Conservation (phyloP, 148 eudicot genomes). For the Spergularia marina region DNA sequence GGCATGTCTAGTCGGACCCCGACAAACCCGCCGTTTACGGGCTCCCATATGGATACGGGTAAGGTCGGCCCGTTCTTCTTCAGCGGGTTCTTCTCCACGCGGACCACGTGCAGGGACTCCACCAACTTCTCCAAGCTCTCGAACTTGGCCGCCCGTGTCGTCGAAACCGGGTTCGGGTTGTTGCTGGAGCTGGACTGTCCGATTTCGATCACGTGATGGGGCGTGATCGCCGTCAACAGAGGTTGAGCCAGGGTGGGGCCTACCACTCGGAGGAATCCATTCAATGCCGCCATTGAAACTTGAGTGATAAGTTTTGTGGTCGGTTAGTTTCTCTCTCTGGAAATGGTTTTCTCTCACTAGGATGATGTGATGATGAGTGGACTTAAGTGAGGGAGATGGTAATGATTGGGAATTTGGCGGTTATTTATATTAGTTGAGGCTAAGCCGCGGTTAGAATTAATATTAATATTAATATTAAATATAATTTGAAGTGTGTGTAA, state of each 20-base stretch:
- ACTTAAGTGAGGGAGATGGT: no score
- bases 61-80: not conserved
- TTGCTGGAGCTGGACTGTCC: no score
- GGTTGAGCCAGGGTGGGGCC: not conserved
- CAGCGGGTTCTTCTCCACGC: not conserved
- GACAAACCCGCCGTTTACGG: not conserved
- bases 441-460: no score
- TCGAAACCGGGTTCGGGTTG: not conserved
- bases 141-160: not conserved
- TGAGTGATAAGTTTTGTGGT: not conserved
- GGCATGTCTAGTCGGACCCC: not conserved
- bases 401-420: no score
- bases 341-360: not conserved
- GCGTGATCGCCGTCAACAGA: not conserved
- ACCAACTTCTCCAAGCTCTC: not conserved
- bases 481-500: no score
- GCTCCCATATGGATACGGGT: not conserved
- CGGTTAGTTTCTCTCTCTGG: not conserved
- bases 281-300: not conserved
- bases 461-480: no score
- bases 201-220: not conserved
- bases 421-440: no score
- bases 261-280: not conserved
- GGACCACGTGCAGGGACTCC: not conserved
- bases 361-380: no score